Conservation (phyloP, 2,329 filamentous ascomycete genomes). For the Penicillium sp. region DNA sequence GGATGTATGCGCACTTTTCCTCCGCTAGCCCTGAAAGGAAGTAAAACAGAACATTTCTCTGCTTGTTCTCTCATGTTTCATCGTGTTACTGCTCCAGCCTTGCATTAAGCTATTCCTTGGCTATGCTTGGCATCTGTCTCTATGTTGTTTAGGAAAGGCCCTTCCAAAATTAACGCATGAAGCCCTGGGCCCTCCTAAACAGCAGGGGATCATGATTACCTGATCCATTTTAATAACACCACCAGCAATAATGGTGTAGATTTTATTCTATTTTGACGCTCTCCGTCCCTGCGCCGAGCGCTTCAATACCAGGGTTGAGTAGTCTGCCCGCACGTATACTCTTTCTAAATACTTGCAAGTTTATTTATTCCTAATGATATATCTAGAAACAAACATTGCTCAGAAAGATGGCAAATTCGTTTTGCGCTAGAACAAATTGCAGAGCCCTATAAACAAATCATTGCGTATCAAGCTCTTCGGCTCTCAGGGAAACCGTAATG, state of each 20-base stretch:
- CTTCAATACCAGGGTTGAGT: neutral
- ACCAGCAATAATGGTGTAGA: too few species aligned
- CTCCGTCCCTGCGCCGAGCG: neutral
- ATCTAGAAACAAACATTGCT: constrained; percentile 1
- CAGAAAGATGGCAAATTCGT: constrained; percentile 8
- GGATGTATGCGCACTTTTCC: neutral
- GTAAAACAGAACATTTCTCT: neutral
- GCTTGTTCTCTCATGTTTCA: neutral
- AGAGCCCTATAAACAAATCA: constrained; percentile 36
- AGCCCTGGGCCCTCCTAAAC: neutral
- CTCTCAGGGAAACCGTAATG: constrained; percentile 22
- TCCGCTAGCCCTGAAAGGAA: neutral
- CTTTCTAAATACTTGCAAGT: neutral
- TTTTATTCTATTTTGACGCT: neutral
- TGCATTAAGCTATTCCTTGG: neutral
- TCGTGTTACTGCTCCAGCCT: neutral
- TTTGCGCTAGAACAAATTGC: constrained; percentile 26
- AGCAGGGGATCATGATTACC: too few species aligned
- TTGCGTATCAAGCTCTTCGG: constrained; percentile 31
- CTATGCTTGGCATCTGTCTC: neutral
- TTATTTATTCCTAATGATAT: neutral
- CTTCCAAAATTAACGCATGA: neutral
- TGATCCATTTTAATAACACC: too few species aligned
- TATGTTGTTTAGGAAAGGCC: too few species aligned
- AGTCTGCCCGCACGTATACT: neutral